Percentiles rank a stretch among this genome's conserved stretches.
Evolutionary conservation across 2,329 filamentous ascomycete species (phyloP).

Genomic region (Aspergillus sp.): DNA sequence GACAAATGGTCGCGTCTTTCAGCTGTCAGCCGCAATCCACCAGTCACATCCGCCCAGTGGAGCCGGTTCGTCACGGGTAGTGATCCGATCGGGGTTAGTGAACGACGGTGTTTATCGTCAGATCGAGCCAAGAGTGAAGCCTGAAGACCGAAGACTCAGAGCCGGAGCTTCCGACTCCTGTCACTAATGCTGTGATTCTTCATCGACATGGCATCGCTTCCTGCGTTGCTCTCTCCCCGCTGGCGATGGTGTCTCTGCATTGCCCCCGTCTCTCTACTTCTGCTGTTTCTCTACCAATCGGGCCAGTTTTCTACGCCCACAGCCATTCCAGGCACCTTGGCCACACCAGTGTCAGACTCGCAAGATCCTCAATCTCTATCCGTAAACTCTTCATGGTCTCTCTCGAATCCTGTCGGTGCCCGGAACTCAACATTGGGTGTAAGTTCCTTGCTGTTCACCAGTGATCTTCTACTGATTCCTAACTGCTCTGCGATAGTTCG

Average conservation of each 20-base stretch:
- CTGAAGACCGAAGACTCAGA: no score
- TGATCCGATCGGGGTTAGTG: no score
- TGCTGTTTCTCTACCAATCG: neutral
- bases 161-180: no score
- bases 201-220: no score
- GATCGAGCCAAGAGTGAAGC: no score
- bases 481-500: slow-evolving; percentile 10
- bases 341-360: neutral
- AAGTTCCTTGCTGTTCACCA: neutral
- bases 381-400: neutral
- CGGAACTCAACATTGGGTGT: slow-evolving; percentile 12
- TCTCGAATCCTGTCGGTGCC: neutral
- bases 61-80: no score
- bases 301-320: neutral
- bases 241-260: slow-evolving; percentile 10
- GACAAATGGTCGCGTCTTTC: no score
- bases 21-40: no score
- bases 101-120: no score
- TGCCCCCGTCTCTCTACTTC: neutral
- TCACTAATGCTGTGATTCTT: no score
- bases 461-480: neutral
- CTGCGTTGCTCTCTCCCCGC: neutral
- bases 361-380: neutral
- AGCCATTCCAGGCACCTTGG: neutral
- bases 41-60: no score